phyloP scores from a whole-genome alignment of 495 filamentous ascomycete genomes.

The Aspergillus leporis region DNA sequence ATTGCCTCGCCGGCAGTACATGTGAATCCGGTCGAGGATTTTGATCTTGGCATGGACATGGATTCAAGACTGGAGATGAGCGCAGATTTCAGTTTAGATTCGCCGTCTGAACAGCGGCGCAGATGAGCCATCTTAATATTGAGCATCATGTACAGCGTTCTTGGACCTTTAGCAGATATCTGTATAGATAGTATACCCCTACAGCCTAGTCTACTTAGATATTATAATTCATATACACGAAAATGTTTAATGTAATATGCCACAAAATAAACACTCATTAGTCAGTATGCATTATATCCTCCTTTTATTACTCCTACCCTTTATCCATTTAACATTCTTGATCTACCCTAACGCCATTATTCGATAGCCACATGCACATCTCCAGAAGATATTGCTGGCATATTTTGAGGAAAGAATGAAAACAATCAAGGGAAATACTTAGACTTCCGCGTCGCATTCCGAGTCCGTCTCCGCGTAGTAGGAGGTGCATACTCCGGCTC shows the following conservation, averaged over 20 bases:
- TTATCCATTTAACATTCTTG: neutral
- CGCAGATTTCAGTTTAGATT: constrained; percentile 6
- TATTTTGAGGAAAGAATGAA: neutral
- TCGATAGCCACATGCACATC: neutral
- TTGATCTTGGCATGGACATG: constrained; percentile 27
- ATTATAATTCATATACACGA: neutral
- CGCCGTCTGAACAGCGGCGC: constrained; percentile 17
- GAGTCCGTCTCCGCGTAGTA: constrained; percentile 28
- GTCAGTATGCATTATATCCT: neutral
- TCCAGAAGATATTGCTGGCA: neutral
- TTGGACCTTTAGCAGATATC: neutral
- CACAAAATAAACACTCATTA: neutral
- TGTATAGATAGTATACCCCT: neutral
- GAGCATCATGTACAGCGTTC: neutral
- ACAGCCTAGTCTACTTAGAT: neutral
- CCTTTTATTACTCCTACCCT: neutral
- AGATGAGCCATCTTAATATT: neutral
- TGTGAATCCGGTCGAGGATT: constrained; percentile 34
- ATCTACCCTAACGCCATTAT: neutral
- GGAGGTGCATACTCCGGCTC: constrained; percentile 22
- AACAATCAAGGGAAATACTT: neutral
- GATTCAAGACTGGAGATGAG: constrained; percentile 10
- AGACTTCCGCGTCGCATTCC: constrained; percentile 12
- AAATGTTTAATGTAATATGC: neutral
- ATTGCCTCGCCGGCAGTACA: constrained; percentile 57